These are phyloP conservation scores for Boletellus emodensis DNA, from an alignment of 768 basidiomycete species.

Conservation along the genomic window DNA sequence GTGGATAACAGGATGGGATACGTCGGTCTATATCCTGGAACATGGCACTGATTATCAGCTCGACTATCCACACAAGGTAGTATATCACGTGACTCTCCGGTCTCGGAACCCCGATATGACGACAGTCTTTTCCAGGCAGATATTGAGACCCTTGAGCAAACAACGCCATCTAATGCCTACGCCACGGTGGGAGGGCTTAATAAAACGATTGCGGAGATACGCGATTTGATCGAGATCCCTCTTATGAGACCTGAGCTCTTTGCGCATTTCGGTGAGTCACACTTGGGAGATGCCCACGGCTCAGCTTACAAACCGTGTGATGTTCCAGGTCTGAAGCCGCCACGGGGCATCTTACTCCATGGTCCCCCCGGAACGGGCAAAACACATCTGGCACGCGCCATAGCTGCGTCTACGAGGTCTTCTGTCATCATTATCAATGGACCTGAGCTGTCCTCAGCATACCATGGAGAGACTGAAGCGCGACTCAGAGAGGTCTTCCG, in stretches of 20 bases:
- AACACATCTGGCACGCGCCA: slow-evolving; percentile 92
- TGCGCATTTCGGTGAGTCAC: slow-evolving; percentile 58
- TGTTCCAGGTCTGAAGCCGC: slow-evolving; percentile 80
- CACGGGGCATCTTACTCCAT: slow-evolving; percentile 91
- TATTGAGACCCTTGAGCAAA: slow-evolving; percentile 45
- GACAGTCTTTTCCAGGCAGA: slow-evolving; percentile 33
- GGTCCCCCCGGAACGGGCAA: slow-evolving; percentile 98
- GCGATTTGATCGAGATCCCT: slow-evolving; percentile 82
- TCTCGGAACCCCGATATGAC: slow-evolving; percentile 3
- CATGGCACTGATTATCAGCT: slow-evolving; percentile 25
- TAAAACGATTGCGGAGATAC: slow-evolving; percentile 82
- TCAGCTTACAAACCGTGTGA: slow-evolving; percentile 2
- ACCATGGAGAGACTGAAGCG: slow-evolving; percentile 96
- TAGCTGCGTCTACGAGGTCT: slow-evolving; percentile 82
- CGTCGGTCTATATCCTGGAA: slow-evolving; percentile 44
- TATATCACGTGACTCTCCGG: slow-evolving; percentile 9
- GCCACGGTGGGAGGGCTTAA: slow-evolving; percentile 82
- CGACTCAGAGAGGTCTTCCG: slow-evolving; percentile 85
- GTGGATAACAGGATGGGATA: slow-evolving; percentile 71
- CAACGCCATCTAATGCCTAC: slow-evolving; percentile 56
- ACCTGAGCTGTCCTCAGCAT: slow-evolving; percentile 91
- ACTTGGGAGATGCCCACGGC: slow-evolving; percentile 11
- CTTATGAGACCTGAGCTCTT: slow-evolving; percentile 80
- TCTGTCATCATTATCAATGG: slow-evolving; percentile 94
- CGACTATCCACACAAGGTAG: slow-evolving; percentile 33